Base-by-base conservation (phyloP, 495 filamentous ascomycete genomes). In the Hypoxylon fuscum region DNA sequence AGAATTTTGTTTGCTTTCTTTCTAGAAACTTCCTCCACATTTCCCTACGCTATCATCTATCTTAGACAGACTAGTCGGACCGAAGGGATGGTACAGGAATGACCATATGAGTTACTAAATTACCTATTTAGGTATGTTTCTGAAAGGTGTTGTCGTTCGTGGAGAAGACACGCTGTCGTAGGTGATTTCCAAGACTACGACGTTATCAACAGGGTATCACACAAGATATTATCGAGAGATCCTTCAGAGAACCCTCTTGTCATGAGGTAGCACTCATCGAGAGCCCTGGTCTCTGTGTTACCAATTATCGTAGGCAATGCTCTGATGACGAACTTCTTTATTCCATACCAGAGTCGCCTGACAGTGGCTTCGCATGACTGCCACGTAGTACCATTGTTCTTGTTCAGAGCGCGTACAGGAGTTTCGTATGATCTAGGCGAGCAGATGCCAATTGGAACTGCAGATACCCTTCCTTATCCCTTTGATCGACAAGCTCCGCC, bases 381-480 rank as follows among this genome's bases (percentile, higher is more conserved):
- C 62, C 62, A 66, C 56, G 62, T 66, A 66, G 55, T 60, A 60
- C 62, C 27, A 46, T 32, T 55, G 45, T 52, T 51, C 56, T 50
- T 37, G 41, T 48, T 45, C 29, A 42, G 45, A 23, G 56, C 49
- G 62, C 40, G 51, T 56, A 66, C 45, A 55, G 51, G 35, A 56
- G 37, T 22, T 51, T 56, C 45, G 41, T 60, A 47, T 57, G 56
- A 52, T 52, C 44, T 47, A 40, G 50, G 46, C 43, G 62, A 54
- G 17, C 25, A 51, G 37, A 60, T 66, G 52, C 62, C 62, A 66
- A 55, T 55, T 60, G 62, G 46, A 66, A 46, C 56, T 66, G 62
- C 62, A 66, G 62, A 66, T 66, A 56, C 46, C 62, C 62, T 60
- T 55, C 32, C 20, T 21, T 35, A 12, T 38, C 21, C 55, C 20